Evolutionary conservation across 2,329 filamentous ascomycete species (phyloP), one percentile per base, ranked within the genome.

Genomic region (Aspergillus sp.): DNA sequence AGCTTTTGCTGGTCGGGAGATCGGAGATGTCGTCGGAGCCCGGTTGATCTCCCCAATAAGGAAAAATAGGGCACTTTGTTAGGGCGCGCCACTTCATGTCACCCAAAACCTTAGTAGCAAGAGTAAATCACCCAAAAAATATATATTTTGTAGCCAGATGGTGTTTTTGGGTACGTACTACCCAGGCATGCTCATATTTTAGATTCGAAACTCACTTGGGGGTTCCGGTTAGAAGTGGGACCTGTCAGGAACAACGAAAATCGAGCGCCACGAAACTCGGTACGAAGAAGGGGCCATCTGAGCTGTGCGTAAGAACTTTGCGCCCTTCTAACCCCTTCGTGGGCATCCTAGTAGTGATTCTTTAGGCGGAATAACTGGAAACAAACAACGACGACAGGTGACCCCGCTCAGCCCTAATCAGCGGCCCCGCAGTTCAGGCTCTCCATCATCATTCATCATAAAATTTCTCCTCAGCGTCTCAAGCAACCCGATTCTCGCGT

Each of bases 321-420:
- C 27, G 9, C 8, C 9, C 27, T 31, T 31, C 27, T 31, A 11
- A 31, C 9, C 27, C 8, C 27, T 31, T 31, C 27, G 27, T 31
- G 27, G 27, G 9, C 27, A 31, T 9, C 9, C 3, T 6, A 25
- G 23, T 11, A 31, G 3, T 31, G 27, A 31, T 31, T 11, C 27
- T 31, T 4, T 8, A 31, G 9, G 27, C 9, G 8, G 27, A 15
- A 23, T 6, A 8, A n/a, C 17, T 21, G 2, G 7, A 33, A 33
- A 15, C 17, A 19, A 12, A n/a, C 14, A 12, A 23, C n/a, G 15
- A 40, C 46, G 33, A 57, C 64, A 64, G 62, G 66, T 69, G 65
- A 67, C 64, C 63, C 68, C 62, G 61, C 66, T 62, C 65, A 71
- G 58, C 69, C 69, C 68, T 70, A 70, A 70, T 64, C 62, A 66